phyloP scores from a whole-genome alignment of 495 filamentous ascomycete genomes.

The Physcia stellaris region DNA sequence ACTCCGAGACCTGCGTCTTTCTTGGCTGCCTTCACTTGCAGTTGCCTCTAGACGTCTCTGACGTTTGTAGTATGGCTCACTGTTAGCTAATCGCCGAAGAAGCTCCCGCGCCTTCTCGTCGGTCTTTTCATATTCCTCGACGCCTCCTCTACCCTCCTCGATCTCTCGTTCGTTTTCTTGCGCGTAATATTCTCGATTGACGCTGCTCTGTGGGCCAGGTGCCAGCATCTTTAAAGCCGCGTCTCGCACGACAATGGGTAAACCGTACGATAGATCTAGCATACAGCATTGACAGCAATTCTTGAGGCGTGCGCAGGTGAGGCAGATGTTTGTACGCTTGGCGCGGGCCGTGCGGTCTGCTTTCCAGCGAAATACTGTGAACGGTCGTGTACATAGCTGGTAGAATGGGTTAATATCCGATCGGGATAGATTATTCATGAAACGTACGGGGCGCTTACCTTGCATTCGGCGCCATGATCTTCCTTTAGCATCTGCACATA shows the following conservation, averaged over 20 bases:
- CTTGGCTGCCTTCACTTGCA: slow-evolving; percentile 30
- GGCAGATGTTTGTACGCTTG: slow-evolving; percentile 80
- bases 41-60: slow-evolving; percentile 51
- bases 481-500: slow-evolving; percentile 99
- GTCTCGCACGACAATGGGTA: slow-evolving; percentile 87
- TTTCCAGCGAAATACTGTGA: slow-evolving; percentile 92
- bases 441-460: slow-evolving; percentile 26
- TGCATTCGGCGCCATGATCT: slow-evolving; percentile 66
- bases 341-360: slow-evolving; percentile 75
- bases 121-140: slow-evolving; percentile 88
- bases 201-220: slow-evolving; percentile 74
- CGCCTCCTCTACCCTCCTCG: slow-evolving; percentile 70
- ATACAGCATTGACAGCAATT: slow-evolving; percentile 99
- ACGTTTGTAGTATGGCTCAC: slow-evolving; percentile 88
- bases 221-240: slow-evolving; percentile 96
- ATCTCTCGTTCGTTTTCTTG: slow-evolving; percentile 93
- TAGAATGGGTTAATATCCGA: slow-evolving; percentile 16
- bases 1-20: slow-evolving; percentile 22
- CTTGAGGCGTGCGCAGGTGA: slow-evolving; percentile 89
- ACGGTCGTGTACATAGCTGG: slow-evolving; percentile 91
- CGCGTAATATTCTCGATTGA: slow-evolving; percentile 95
- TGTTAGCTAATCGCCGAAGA: slow-evolving; percentile 69
- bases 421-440: not conserved
- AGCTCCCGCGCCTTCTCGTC: slow-evolving; percentile 92
- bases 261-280: slow-evolving; percentile 88